phyloP scores from a whole-genome alignment of 495 filamentous ascomycete genomes.

The Penicillium samsonianum region DNA sequence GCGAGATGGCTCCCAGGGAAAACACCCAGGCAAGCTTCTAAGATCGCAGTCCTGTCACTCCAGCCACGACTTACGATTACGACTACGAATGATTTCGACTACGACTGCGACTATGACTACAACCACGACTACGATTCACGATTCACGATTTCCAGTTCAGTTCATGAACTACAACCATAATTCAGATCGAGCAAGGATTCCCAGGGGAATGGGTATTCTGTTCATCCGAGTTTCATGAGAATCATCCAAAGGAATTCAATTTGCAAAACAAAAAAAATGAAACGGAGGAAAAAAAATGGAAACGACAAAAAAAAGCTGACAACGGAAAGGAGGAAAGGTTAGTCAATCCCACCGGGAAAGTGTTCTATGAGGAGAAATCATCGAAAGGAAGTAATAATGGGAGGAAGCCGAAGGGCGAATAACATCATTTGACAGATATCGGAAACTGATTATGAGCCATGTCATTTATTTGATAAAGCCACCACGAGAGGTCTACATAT shows the following conservation, averaged over 20 bases:
- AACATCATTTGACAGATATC: constrained; percentile 1
- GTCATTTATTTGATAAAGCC: neutral
- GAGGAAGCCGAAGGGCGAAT: neutral
- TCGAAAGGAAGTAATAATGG: neutral
- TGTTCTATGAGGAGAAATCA: neutral
- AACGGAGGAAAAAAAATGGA: neutral
- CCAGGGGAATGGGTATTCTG: too few species aligned
- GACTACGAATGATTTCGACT: neutral
- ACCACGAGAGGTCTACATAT: constrained; percentile 1
- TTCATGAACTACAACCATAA: neutral
- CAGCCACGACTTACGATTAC: neutral
- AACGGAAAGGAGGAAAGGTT: neutral
- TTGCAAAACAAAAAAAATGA: neutral
- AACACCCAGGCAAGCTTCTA: neutral
- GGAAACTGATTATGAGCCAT: neutral
- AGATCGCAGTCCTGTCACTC: neutral
- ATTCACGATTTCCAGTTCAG: neutral
- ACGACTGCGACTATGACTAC: too few species aligned
- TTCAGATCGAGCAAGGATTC: too few species aligned
- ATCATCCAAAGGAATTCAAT: neutral
- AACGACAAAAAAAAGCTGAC: neutral
- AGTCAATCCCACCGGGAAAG: neutral
- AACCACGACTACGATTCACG: neutral
- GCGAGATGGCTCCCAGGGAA: neutral
- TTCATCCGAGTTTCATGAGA: neutral